A percentile compares a stretch with the other conserved stretches of the same genome.
phyloP scores from a whole-genome alignment of 1,284 basidiomycete species.

The Ustilago esculenta region DNA sequence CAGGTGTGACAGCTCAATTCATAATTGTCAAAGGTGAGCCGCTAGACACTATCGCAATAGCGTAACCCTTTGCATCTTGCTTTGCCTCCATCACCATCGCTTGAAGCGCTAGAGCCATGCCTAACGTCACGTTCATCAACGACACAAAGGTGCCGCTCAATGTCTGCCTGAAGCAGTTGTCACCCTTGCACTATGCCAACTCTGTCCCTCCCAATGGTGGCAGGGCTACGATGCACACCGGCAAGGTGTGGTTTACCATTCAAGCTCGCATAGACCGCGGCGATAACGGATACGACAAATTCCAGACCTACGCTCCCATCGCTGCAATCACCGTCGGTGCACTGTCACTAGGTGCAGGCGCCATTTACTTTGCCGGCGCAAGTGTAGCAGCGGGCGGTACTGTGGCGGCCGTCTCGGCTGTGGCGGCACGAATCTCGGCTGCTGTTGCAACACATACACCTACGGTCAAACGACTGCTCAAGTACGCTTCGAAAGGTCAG shows the following conservation, averaged over 20 bases:
- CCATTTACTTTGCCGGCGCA: conserved; percentile 53
- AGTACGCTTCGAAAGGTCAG: conserved; percentile 54
- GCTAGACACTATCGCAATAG: no score
- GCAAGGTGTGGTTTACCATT: conserved; percentile 59
- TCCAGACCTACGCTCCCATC: conserved; percentile 55
- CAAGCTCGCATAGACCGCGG: conserved; percentile 53
- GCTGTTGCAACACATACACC: conserved; percentile 47
- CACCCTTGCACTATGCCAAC: conserved; percentile 58
- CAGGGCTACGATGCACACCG: conserved; percentile 40
- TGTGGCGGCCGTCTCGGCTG: conserved; percentile 42
- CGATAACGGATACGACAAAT: conserved; percentile 52
- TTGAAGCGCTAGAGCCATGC: conserved; percentile 26
- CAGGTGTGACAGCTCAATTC: no score
- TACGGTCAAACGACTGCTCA: conserved; percentile 47
- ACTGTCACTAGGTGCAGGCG: conserved; percentile 52
- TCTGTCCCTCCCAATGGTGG: conserved; percentile 46
- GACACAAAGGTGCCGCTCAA: conserved; percentile 57
- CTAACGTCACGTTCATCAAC: conserved; percentile 55
- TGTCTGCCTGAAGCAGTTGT: conserved; percentile 56
- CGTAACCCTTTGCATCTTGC: no score
- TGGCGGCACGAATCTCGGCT: conserved; percentile 42
- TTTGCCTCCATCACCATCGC: no score
- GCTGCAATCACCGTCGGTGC: conserved; percentile 50
- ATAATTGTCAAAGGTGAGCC: no score
- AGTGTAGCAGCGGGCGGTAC: conserved; percentile 48